Evolutionary conservation across 2,329 filamentous ascomycete species (phyloP).

Genomic region (Endoconidiophora laricicola): DNA sequence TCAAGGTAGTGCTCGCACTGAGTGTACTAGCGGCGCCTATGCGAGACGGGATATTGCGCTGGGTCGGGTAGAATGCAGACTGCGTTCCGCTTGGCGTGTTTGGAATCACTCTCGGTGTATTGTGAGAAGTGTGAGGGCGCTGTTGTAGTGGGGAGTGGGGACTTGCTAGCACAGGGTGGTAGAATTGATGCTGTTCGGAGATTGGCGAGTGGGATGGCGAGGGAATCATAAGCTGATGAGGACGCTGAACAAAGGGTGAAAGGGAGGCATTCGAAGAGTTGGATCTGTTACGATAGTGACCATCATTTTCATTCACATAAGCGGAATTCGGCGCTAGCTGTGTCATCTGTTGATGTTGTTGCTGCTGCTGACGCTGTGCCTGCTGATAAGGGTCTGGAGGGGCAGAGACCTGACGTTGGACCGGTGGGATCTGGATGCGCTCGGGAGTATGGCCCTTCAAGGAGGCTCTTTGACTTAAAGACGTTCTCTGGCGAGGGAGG

Average conservation of each 20-base stretch:
- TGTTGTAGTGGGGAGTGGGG: constrained; percentile 48
- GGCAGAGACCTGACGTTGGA: constrained; percentile 21
- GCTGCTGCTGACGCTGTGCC: constrained; percentile 13
- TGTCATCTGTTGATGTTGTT: constrained; percentile 12
- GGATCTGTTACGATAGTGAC: constrained; percentile 22
- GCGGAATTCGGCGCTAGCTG: constrained; percentile 30
- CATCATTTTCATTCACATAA: constrained; percentile 31
- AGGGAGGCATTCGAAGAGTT: constrained; percentile 19
- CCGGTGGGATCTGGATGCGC: constrained; percentile 36
- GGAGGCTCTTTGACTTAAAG: constrained; percentile 37
- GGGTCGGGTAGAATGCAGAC: constrained; percentile 21
- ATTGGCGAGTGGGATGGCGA: constrained; percentile 18
- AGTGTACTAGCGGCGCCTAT: constrained; percentile 39
- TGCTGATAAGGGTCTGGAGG: constrained; percentile 15
- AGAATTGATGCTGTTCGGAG: constrained; percentile 32
- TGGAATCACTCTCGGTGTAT: constrained; percentile 14
- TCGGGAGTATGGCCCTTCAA: constrained; percentile 34
- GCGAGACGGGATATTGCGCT: constrained; percentile 34
- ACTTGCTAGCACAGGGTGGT: constrained; percentile 44
- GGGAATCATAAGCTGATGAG: constrained; percentile 15
- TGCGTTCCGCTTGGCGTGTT: constrained; percentile 5
- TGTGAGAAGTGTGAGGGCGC: constrained; percentile 35
- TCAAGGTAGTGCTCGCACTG: constrained; percentile 35
- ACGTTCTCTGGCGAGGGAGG: constrained; percentile 24
- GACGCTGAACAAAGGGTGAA: constrained; percentile 11